Conservation (phyloP, 305 asterid species). For the Fraxinus nigra region DNA sequence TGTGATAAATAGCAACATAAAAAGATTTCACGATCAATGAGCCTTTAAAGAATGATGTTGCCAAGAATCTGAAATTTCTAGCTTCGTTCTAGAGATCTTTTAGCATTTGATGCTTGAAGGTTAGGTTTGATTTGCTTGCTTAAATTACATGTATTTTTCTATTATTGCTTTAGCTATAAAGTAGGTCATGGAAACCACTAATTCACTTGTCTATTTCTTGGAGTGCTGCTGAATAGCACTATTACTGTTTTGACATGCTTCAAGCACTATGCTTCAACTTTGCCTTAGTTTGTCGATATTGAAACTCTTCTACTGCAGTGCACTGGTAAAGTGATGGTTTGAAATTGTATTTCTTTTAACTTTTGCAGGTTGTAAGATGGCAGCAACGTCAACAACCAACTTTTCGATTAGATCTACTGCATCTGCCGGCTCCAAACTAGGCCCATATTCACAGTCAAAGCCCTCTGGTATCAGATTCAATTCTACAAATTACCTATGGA, state of each 20-base stretch:
- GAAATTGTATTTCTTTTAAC: constrained; percentile 1
- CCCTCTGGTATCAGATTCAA: constrained; percentile 44
- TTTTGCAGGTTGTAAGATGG: constrained; percentile 55
- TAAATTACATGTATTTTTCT: not conserved
- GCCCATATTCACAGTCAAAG: constrained; percentile 41
- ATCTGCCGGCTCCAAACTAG: constrained; percentile 41
- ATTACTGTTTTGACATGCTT: not conserved
- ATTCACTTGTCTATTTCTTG: not conserved
- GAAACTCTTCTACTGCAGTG: not conserved
- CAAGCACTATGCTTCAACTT: not conserved
- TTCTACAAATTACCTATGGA: constrained; percentile 40
- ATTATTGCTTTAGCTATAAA: not conserved
- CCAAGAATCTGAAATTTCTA: not conserved
- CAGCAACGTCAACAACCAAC: constrained; percentile 61
- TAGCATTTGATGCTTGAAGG: not conserved
- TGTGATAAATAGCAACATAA: not conserved
- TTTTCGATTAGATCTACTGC: constrained; percentile 59
- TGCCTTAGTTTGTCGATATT: not conserved
- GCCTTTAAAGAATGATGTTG: not conserved
- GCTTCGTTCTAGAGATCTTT: not conserved
- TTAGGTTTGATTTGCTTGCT: not conserved
- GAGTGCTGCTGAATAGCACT: not conserved
- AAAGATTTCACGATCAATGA: not conserved
- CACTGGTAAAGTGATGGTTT: not conserved
- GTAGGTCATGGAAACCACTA: not conserved